phyloP scores from a whole-genome alignment of 2,329 filamentous ascomycete species.

The Penicillium oxalicum region DNA sequence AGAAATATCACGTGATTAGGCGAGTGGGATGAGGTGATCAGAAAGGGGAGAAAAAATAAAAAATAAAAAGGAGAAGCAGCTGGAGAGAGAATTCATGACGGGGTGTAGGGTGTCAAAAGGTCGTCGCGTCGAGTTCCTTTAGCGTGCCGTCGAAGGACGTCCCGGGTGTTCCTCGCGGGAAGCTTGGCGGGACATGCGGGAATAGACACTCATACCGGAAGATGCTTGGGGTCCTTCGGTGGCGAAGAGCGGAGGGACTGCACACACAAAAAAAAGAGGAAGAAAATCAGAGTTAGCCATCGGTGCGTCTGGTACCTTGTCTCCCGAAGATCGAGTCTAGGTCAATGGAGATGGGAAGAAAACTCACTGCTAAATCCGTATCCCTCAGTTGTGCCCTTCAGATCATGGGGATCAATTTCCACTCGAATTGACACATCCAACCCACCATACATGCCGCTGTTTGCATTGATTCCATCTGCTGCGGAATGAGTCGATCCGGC shows the following conservation, averaged over 20 bases:
- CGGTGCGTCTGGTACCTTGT: no score
- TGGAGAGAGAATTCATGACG: no score
- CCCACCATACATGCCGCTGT: slow-evolving; percentile 36
- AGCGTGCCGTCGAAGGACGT: slow-evolving; percentile 20
- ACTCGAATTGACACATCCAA: slow-evolving; percentile 43
- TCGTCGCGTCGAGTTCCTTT: neutral
- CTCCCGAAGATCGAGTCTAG: no score
- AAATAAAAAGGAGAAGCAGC: no score
- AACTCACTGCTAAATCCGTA: slow-evolving; percentile 46
- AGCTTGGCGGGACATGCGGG: slow-evolving; percentile 14
- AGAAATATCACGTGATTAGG: no score
- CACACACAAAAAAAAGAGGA: neutral
- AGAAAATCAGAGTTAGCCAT: no score
- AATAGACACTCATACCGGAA: slow-evolving; percentile 17
- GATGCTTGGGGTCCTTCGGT: slow-evolving; percentile 14
- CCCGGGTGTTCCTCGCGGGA: slow-evolving; percentile 3
- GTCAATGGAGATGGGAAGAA: neutral
- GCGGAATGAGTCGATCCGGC: slow-evolving; percentile 75
- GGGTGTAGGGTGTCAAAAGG: no score
- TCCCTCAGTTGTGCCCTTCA: slow-evolving; percentile 39
- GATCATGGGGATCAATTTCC: slow-evolving; percentile 42
- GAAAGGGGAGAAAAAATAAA: no score
- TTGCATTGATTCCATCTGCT: slow-evolving; percentile 45
- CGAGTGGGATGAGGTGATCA: no score
- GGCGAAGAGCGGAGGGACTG: slow-evolving; percentile 19